Evolutionary conservation across 495 filamentous ascomycete genomes (phyloP).

Genomic region (Xylaria cubensis): DNA sequence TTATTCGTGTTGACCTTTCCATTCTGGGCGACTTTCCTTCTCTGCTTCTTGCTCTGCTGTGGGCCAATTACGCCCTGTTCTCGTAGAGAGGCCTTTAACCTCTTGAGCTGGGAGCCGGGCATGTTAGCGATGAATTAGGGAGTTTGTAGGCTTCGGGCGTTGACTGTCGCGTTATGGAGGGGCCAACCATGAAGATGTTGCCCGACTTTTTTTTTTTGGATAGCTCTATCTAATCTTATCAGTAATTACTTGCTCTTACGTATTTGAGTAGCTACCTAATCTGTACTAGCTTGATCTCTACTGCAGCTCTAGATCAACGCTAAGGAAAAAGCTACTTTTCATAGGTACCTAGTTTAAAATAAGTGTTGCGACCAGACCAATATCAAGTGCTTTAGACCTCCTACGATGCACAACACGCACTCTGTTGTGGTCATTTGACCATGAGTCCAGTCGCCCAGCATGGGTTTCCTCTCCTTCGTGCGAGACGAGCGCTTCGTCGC

Average conservation of each 20-base stretch:
- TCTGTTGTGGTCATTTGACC: constrained; percentile 28
- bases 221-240: constrained; percentile 19
- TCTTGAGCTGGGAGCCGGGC: constrained; percentile 95
- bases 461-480: constrained; percentile 45
- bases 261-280: background rate
- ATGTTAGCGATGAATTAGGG: constrained; percentile 54
- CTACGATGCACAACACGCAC: background rate
- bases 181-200: background rate
- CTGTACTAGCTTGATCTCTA: no score
- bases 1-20: constrained; percentile 67
- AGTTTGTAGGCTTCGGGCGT: background rate
- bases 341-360: background rate
- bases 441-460: constrained; percentile 28
- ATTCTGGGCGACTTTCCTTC: constrained; percentile 72
- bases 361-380: background rate
- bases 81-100: constrained; percentile 85
- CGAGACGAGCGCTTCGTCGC: constrained; percentile 54
- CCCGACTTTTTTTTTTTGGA: constrained; percentile 38
- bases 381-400: background rate
- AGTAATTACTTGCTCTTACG: background rate
- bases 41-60: constrained; percentile 91
- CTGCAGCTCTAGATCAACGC: background rate
- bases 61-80: constrained; percentile 88
- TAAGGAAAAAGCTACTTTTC: background rate
- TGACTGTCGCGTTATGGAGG: background rate